These are phyloP conservation scores for Fusarium papillatum DNA, from an alignment of 2,329 filamentous ascomycete genomes.

Conservation along the genomic window DNA sequence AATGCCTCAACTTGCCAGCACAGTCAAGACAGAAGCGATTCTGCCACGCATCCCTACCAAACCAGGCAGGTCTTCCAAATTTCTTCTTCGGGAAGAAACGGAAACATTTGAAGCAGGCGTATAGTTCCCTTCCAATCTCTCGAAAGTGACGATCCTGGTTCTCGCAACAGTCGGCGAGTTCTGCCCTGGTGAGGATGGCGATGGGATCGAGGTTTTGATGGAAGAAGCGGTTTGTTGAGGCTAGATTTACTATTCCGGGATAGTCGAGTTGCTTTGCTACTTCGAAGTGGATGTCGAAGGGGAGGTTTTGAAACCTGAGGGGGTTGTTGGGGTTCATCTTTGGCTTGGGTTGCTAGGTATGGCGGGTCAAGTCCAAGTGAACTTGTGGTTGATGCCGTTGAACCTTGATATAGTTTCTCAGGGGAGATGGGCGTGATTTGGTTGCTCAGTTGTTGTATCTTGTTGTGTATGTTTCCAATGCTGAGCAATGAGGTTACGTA, in stretches of 20 bases:
- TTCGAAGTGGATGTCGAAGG: constrained; percentile 35
- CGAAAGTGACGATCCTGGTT: constrained; percentile 7
- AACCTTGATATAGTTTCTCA: background rate
- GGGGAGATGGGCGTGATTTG: background rate
- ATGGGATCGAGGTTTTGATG: constrained; percentile 13
- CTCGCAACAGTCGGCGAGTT: constrained; percentile 6
- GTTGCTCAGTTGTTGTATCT: background rate
- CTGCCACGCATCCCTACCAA: background rate
- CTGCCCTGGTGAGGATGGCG: background rate
- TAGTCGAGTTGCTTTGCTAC: constrained; percentile 23
- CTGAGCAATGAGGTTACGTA: background rate
- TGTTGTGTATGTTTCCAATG: background rate
- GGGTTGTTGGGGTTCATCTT: constrained; percentile 16
- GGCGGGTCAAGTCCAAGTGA: background rate
- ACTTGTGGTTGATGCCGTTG: background rate
- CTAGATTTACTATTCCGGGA: constrained; percentile 12
- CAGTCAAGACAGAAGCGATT: constrained; percentile 36
- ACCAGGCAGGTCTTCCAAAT: constrained; percentile 2
- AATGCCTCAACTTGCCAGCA: constrained; percentile 4
- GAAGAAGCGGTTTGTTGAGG: constrained; percentile 27
- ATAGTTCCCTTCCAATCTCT: constrained; percentile 1
- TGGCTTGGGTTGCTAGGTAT: background rate
- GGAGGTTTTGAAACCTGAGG: constrained; percentile 20
- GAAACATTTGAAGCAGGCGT: constrained; percentile 33
- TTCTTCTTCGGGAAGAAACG: constrained; percentile 25